Percentiles rank a stretch among this genome's conserved stretches.
Evolutionary conservation across 2,329 filamentous ascomycete genomes (phyloP).

Genomic region (Hypoxylon sp.): DNA sequence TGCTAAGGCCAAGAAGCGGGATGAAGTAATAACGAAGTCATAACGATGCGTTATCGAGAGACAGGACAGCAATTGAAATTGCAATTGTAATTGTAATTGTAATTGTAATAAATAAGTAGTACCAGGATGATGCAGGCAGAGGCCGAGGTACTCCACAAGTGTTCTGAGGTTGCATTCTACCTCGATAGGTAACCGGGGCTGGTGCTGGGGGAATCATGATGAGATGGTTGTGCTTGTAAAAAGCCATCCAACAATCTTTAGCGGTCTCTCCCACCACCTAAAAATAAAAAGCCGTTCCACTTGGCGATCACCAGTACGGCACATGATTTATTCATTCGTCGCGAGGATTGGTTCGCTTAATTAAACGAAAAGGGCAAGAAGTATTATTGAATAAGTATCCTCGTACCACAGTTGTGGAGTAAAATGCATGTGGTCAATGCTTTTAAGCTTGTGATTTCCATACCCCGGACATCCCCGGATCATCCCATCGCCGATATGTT

Average conservation of each 20-base stretch:
- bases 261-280: slow-evolving; percentile 31
- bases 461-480: background rate
- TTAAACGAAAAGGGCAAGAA: slow-evolving; percentile 23
- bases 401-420: background rate
- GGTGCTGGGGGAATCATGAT: slow-evolving; percentile 14
- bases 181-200: slow-evolving; percentile 9
- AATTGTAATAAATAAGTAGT: slow-evolving; percentile 16
- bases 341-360: slow-evolving; percentile 34
- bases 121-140: slow-evolving; percentile 25
- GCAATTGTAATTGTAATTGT: slow-evolving; percentile 14
- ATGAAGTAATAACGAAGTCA: slow-evolving; percentile 18
- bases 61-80: slow-evolving; percentile 21
- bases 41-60: slow-evolving; percentile 22
- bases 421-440: slow-evolving; percentile 15
- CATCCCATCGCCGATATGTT: background rate
- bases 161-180: slow-evolving; percentile 31
- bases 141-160: slow-evolving; percentile 14
- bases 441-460: background rate
- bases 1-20: background rate
- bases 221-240: background rate
- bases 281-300: slow-evolving; percentile 19
- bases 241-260: slow-evolving; percentile 24
- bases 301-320: slow-evolving; percentile 27
- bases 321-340: slow-evolving; percentile 18
- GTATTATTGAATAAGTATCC: slow-evolving; percentile 2